Evolutionary conservation across 2,329 filamentous ascomycete species (phyloP).

Genomic region (Exophiala bonariae): DNA sequence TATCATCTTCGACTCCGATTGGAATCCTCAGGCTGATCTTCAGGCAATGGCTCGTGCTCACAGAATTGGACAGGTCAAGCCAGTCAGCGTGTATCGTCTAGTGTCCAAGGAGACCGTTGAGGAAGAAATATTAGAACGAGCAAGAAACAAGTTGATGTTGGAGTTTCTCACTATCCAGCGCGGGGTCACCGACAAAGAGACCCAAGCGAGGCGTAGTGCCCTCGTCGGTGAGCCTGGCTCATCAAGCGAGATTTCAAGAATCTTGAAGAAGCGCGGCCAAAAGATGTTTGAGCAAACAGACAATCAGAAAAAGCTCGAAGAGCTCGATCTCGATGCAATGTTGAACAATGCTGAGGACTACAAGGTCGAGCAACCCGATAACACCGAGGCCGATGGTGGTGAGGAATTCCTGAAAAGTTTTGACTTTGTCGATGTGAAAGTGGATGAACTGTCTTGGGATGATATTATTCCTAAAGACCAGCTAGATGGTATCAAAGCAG

Average conservation of each 20-base stretch:
- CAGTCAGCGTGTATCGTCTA: slow-evolving; percentile 92
- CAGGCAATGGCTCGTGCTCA: slow-evolving; percentile 99
- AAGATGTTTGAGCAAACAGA: slow-evolving; percentile 98
- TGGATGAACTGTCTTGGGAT: slow-evolving; percentile 91
- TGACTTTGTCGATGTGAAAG: slow-evolving; percentile 96
- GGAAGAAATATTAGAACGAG: slow-evolving; percentile 93
- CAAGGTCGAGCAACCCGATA: slow-evolving; percentile 91
- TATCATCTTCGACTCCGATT: slow-evolving; percentile 96
- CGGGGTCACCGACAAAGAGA: slow-evolving; percentile 90
- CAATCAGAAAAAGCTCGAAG: slow-evolving; percentile 94
- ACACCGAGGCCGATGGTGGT: slow-evolving; percentile 91
- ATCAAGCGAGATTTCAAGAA: slow-evolving; percentile 91
- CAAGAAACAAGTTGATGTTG: slow-evolving; percentile 93
- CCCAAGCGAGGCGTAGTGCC: slow-evolving; percentile 65
- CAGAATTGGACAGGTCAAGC: slow-evolving; percentile 93
- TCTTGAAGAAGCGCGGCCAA: slow-evolving; percentile 96
- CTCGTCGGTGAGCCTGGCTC: slow-evolving; percentile 75
- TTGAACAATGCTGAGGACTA: slow-evolving; percentile 96
- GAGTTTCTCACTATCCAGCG: slow-evolving; percentile 97
- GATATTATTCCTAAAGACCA: slow-evolving; percentile 96
- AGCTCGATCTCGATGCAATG: slow-evolving; percentile 95
- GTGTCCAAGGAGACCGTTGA: slow-evolving; percentile 98
- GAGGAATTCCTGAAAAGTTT: slow-evolving; percentile 89
- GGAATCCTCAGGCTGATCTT: slow-evolving; percentile 97
- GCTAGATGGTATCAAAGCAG: slow-evolving; percentile 82